phyloP scores from a whole-genome alignment of 495 filamentous ascomycete species.

The Tuber microsphaerosporum region DNA sequence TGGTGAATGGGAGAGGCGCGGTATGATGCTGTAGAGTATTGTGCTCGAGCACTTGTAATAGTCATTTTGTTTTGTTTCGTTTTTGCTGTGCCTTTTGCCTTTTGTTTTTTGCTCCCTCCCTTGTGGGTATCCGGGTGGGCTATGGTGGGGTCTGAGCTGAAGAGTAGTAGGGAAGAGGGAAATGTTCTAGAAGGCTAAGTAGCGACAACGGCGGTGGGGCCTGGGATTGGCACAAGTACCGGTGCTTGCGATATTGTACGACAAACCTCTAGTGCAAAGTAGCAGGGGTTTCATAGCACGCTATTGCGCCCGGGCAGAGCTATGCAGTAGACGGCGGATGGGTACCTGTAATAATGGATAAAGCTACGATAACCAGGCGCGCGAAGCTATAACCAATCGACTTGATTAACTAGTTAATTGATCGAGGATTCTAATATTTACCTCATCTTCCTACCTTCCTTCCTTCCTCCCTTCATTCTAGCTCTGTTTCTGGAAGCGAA shows the following conservation, averaged over 20 bases:
- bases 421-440: too few species aligned
- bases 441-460: too few species aligned
- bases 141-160: background rate
- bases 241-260: background rate
- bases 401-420: too few species aligned
- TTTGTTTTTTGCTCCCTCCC: background rate
- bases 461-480: too few species aligned
- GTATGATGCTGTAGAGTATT: background rate
- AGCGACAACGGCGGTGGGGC: background rate
- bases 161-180: background rate
- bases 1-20: background rate
- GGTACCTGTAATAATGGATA: background rate
- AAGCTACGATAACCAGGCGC: background rate
- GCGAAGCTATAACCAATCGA: too few species aligned
- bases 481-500: too few species aligned
- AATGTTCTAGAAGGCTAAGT: background rate
- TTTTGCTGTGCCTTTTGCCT: background rate
- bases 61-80: background rate
- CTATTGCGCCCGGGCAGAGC: background rate
- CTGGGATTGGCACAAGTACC: background rate
- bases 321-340: background rate
- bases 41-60: background rate
- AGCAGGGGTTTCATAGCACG: too few species aligned
- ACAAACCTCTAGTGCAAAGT: background rate
- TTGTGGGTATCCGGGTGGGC: background rate